These are phyloP conservation scores for Aspergillus pseudotamarii DNA, from an alignment of 2,329 filamentous ascomycete genomes.

Conservation along the genomic window DNA sequence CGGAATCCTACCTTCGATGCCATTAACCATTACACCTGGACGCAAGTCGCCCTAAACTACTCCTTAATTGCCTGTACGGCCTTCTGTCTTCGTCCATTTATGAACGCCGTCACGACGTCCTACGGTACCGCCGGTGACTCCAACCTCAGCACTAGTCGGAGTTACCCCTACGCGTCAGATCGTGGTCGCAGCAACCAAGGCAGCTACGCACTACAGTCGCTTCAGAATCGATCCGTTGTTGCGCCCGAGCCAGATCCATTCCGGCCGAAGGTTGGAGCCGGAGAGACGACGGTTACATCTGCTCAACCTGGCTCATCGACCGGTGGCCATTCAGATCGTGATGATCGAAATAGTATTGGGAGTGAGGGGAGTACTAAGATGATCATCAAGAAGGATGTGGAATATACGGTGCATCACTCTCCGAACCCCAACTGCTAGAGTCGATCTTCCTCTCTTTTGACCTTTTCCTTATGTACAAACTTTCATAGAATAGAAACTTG, in stretches of 20 bases:
- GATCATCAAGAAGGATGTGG: conserved; percentile 17
- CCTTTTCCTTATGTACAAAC: not conserved
- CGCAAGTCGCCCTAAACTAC: conserved; percentile 26
- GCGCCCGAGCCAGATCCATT: not conserved
- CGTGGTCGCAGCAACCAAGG: not conserved
- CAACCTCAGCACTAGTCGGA: conserved; percentile 12
- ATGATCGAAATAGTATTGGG: conserved; percentile 9
- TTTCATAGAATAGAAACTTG: not conserved
- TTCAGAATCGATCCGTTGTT: not conserved
- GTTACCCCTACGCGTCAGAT: conserved; percentile 1
- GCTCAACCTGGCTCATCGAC: not conserved
- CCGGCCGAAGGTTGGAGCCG: not conserved
- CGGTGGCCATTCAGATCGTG: conserved; percentile 6
- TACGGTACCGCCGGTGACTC: conserved; percentile 19
- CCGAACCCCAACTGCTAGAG: not conserved
- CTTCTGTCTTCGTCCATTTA: conserved; percentile 26
- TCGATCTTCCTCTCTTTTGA: not conserved
- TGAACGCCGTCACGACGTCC: conserved; percentile 21
- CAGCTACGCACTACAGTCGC: not conserved
- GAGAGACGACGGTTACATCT: not conserved
- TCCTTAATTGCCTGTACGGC: conserved; percentile 27
- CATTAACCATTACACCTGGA: conserved; percentile 28
- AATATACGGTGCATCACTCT: conserved; percentile 6
- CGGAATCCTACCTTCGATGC: conserved; percentile 31
- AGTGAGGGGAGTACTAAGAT: conserved; percentile 15